These are phyloP conservation scores for Bassia scoparia DNA, from an alignment of 148 eudicot species.

Conservation along the genomic window DNA sequence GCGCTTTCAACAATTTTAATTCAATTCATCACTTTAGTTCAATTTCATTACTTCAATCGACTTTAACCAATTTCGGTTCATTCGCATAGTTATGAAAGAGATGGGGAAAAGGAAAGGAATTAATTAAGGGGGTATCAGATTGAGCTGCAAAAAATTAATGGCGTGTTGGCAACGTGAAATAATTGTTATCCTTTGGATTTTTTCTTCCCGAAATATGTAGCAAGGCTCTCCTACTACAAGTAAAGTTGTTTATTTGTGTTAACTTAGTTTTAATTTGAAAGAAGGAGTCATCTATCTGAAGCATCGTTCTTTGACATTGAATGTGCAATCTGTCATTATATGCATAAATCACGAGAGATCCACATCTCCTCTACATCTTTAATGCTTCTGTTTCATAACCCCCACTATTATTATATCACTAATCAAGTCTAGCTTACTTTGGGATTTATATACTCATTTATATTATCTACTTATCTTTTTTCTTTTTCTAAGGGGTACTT, in stretches of 20 bases:
- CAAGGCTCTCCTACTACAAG: not conserved
- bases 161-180: not conserved
- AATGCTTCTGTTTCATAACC: not conserved
- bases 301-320: not conserved
- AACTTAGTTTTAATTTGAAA: no score
- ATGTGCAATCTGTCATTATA: slow-evolving; percentile 13
- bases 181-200: slow-evolving; percentile 11
- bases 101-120: no score
- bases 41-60: no score
- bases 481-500: no score
- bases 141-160: slow-evolving; percentile 5
- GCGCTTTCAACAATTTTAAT: no score
- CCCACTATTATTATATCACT: not conserved
- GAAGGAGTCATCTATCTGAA: no score
- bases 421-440: not conserved
- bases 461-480: no score
- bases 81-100: no score
- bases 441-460: not conserved
- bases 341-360: not conserved
- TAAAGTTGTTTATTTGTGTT: no score
- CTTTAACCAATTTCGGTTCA: no score
- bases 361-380: slow-evolving; percentile 8
- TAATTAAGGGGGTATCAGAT: not conserved
- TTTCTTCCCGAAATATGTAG: slow-evolving; percentile 3
- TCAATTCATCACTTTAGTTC: no score